Base-by-base conservation (phyloP, 495 filamentous ascomycete genomes). In the Cercophora newfieldiana region DNA sequence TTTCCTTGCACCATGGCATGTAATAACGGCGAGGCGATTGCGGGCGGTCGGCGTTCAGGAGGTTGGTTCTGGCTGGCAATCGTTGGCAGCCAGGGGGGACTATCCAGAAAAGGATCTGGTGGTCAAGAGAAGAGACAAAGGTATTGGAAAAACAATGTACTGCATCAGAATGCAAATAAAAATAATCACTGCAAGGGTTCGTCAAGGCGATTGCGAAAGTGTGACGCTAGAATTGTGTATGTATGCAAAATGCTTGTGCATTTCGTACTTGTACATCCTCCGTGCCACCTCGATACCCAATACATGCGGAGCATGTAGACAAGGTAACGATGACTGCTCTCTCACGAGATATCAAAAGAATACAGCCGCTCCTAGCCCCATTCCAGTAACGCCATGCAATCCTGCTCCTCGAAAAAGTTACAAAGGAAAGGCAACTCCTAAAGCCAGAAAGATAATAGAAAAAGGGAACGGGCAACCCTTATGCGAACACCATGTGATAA, bases 331-430 rank as follows among this genome's bases (percentile, higher is more conserved):
- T 44, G 57, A 47, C 37, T 44, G 4, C 37, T 44, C 4, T 16
- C 18, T 44, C 37, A 16, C 37, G 12, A 44, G 12, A 5, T 33
- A 44, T 44, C 4, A 14, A 44, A 14, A 16, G 10, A 44, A 44
- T 2, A 44, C 10, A 14, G 37, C 37, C 29, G 33, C 30, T 59
- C 19, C n/a, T 24, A 6, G 25, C 31, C 19, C 18, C 30, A 59
- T 22, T 18, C 33, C n/a, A 25, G 19, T 7, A 26, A 56, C 63
- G 51, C 53, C 63, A 30, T 65, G 37, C 54, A 30, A 44, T 44
- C 63, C 54, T 31, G 31, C 12, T 26, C 26, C 48, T 16, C 37
- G 19, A 60, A n/a, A 26, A 58, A 31, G 21, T 28, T 24, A 60
- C 58, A 61, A 55, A 62, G 33, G 26, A 22, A 66, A 18, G 16